Evolutionary conservation across 2,329 filamentous ascomycete species (phyloP), one percentile per base, ranked within the genome.

Genomic region (Monosporascus sp.): DNA sequence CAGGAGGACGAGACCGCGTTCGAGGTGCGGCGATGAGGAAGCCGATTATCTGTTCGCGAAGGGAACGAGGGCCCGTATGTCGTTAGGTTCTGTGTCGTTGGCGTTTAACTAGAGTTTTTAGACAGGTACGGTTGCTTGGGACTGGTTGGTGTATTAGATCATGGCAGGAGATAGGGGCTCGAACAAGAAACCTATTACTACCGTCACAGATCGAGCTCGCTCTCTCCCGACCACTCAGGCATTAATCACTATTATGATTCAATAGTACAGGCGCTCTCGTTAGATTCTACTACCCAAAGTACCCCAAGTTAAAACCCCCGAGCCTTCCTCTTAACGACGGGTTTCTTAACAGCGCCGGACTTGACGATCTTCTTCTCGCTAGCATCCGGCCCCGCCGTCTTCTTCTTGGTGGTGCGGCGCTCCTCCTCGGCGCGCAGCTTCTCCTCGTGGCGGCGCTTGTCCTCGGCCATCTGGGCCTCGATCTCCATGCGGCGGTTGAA

Each of bases 401-500:
- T 77, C 65, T 76, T 78, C 47, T 65, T 60, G 18, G 65, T 65
- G 27, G 27, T 11, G 27, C 27, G 27, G 55, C 71, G 73, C 55
- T 80, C 75, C 48, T 74, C 76, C 58, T 83, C 80, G 14, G 72
- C 74, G 54, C 70, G 72, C 54, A 77, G 67, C 59, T 77, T 76
- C 56, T 82, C 76, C 61, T 88, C 81, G 57, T 88, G 85, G 20
- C 77, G 74, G 53, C 82, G 81, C 69, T 90, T 90, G 67, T 97
- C 92, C 59, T 88, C 86, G 1, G 88, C 90, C 88, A 97, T 97
- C 72, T 96, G 84, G 3, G 88, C 80, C 74, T 97, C 92, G 57
- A 97, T 92, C 72, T 97, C 92, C 80, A 96, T 91, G 70, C 89
- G 91, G 50, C 85, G 80, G 67, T 96, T 97, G 69, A 96, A 96